Evolutionary conservation across 129 eudicot genomes (phyloP).

Genomic region (Kitagawia praeruptora): DNA sequence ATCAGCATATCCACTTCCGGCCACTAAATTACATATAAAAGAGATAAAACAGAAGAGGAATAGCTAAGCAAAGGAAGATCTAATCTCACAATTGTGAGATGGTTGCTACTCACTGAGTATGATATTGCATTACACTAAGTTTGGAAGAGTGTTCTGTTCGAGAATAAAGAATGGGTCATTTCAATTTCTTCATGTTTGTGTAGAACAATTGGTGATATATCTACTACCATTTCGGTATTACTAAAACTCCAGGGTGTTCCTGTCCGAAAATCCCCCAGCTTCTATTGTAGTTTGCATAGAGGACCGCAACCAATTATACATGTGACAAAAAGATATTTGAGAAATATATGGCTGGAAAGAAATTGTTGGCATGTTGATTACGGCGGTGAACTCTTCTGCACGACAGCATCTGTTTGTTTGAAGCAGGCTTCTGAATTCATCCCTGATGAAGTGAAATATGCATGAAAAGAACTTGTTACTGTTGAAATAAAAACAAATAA

Average conservation of each 20-base stretch:
- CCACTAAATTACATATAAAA: not conserved
- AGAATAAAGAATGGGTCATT: slow-evolving; percentile 1
- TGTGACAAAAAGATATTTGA: too few species aligned
- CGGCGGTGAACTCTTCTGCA: not conserved
- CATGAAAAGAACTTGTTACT: not conserved
- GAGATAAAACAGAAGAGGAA: too few species aligned
- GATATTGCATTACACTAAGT: not conserved
- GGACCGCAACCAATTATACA: not conserved
- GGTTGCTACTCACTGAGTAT: too few species aligned
- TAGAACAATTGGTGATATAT: not conserved
- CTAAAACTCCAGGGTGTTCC: not conserved
- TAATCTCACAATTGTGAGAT: not conserved
- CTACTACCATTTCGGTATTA: not conserved
- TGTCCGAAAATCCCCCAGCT: not conserved
- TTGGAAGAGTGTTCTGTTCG: not conserved
- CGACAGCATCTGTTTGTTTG: not conserved
- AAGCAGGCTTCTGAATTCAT: not conserved
- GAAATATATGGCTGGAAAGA: not conserved
- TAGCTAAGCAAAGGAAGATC: not conserved
- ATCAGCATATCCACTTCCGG: not conserved
- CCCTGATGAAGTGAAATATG: slow-evolving; percentile 8
- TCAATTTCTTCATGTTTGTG: not conserved
- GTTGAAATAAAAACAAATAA: not conserved
- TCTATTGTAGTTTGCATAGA: not conserved
- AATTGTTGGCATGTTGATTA: not conserved